Evolutionary conservation across 768 basidiomycete species (phyloP).

Genomic region (Lactarius evosmus): DNA sequence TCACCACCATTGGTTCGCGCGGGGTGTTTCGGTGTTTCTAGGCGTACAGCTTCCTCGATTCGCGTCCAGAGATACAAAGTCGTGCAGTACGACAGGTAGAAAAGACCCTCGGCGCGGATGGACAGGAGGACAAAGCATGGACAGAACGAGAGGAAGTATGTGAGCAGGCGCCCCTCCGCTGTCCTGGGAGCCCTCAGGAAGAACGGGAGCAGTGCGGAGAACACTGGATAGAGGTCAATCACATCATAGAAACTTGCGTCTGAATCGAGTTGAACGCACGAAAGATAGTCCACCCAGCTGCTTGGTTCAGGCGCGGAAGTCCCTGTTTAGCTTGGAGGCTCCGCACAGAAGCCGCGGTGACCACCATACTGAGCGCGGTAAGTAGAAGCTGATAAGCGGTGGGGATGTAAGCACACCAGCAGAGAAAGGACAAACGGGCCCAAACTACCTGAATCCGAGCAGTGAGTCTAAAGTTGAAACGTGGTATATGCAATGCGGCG

Average conservation of each 20-base stretch:
- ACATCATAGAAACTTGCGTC: background rate
- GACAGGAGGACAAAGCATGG: conserved; percentile 78
- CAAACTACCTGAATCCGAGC: conserved; percentile 17
- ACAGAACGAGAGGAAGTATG: conserved; percentile 67
- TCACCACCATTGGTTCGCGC: background rate
- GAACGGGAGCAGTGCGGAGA: conserved; percentile 50
- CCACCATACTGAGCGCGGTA: conserved; percentile 44
- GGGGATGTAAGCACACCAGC: background rate
- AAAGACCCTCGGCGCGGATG: conserved; percentile 77
- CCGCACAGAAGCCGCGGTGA: conserved; percentile 56
- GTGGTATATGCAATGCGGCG: background rate
- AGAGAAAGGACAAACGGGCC: background rate
- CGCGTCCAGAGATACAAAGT: conserved; percentile 66
- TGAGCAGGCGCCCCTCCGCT: conserved; percentile 50
- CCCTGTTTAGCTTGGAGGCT: conserved; percentile 66
- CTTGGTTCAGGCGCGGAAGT: conserved; percentile 57
- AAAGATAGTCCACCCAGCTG: conserved; percentile 61
- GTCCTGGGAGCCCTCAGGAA: conserved; percentile 47
- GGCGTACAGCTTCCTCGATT: conserved; percentile 46
- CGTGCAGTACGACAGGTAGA: conserved; percentile 65
- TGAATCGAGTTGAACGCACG: conserved; percentile 40
- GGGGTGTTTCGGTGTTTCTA: background rate
- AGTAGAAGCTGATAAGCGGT: conserved; percentile 41
- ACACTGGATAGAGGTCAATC: conserved; percentile 35
- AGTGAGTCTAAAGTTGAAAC: background rate